phyloP scores from a whole-genome alignment of 2,329 filamentous ascomycete genomes.

The Trichoderma atroviride region DNA sequence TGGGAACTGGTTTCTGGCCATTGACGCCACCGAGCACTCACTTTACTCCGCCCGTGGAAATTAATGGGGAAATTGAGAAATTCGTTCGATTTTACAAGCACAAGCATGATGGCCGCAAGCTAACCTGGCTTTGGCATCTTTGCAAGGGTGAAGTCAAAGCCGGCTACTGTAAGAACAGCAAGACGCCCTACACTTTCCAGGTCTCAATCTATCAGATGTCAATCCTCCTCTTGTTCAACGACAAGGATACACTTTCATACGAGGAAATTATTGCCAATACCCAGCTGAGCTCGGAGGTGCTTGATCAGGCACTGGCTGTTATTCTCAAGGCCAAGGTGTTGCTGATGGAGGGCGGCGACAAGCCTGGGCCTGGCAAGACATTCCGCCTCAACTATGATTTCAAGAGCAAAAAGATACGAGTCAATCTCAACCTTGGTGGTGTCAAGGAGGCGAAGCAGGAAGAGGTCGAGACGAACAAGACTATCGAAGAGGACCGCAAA shows the following conservation, averaged over 20 bases:
- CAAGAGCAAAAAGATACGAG: constrained; percentile 97
- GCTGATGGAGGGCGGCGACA: constrained; percentile 66
- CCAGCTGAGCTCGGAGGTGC: constrained; percentile 74
- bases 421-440: constrained; percentile 93
- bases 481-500: constrained; percentile 97
- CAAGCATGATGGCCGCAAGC: constrained; percentile 94
- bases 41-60: constrained; percentile 84
- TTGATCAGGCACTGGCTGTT: constrained; percentile 84
- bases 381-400: constrained; percentile 92
- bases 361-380: constrained; percentile 74
- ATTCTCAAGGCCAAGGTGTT: constrained; percentile 94
- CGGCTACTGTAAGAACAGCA: constrained; percentile 85
- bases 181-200: constrained; percentile 94
- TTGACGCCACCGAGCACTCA: constrained; percentile 82
- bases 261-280: constrained; percentile 85
- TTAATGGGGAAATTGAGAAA: constrained; percentile 83
- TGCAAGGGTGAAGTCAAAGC: constrained; percentile 97
- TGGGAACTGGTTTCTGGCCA: constrained; percentile 98
- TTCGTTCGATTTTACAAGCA: constrained; percentile 92
- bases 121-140: constrained; percentile 97
- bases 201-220: constrained; percentile 99
- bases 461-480: constrained; percentile 97
- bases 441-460: constrained; percentile 97
- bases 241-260: constrained; percentile 81
- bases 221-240: constrained; percentile 91